Percentiles rank a stretch among this genome's conserved stretches.
These are phyloP conservation scores for Mycena crocata DNA, from an alignment of 768 basidiomycete species.

Conservation along the genomic window DNA sequence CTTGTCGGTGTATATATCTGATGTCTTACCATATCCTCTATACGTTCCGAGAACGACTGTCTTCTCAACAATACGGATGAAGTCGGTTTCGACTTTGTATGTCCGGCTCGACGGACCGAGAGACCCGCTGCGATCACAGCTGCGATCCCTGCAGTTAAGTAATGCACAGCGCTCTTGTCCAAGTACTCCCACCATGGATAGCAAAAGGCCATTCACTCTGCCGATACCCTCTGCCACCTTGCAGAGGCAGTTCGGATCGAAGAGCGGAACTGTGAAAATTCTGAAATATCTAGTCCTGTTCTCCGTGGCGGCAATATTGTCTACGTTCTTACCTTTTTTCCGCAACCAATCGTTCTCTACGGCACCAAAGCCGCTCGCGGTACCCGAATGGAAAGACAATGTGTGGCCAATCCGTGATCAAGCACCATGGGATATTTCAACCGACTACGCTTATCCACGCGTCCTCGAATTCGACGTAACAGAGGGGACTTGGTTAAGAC, in stretches of 20 bases:
- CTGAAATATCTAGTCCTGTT: slow-evolving; percentile 35
- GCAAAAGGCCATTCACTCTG: background rate
- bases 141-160: too few relatives aligned
- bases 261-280: slow-evolving; percentile 4
- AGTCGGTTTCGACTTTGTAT: too few relatives aligned
- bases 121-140: too few relatives aligned
- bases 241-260: slow-evolving; percentile 1
- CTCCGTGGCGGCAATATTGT: slow-evolving; percentile 47
- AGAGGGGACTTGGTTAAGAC: slow-evolving; percentile 81
- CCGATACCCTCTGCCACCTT: background rate
- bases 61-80: too few relatives aligned
- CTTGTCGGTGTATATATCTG: background rate
- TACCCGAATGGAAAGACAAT: slow-evolving; percentile 55
- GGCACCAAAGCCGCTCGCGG: slow-evolving; percentile 36
- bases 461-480: slow-evolving; percentile 72
- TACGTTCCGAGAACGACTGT: too few relatives aligned
- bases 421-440: slow-evolving; percentile 80
- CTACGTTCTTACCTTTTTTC: slow-evolving; percentile 45
- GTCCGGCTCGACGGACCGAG: too few relatives aligned
- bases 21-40: background rate
- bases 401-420: slow-evolving; percentile 72
- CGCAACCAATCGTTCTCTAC: slow-evolving; percentile 34
- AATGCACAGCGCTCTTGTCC: background rate
- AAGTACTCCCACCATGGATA: slow-evolving; percentile 13
- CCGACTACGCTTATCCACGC: slow-evolving; percentile 78